These are phyloP conservation scores for Colletotrichum sp. DNA, from an alignment of 2,329 filamentous ascomycete genomes.

Conservation along the genomic window DNA sequence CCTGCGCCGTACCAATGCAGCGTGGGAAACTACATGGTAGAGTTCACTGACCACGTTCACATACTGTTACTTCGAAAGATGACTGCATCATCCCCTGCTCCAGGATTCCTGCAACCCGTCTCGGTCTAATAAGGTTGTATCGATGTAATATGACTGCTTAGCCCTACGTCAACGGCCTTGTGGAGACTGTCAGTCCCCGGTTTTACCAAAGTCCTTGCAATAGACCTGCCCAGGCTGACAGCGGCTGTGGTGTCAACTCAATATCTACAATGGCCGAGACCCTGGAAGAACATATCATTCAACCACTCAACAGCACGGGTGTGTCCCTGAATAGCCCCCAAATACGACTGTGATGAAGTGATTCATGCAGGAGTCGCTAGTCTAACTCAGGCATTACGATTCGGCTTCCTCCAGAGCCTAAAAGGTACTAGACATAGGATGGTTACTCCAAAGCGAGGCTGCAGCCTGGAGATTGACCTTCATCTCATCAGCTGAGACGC, in stretches of 20 bases:
- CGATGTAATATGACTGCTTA: background rate
- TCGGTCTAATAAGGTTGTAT: background rate
- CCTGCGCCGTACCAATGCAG: background rate
- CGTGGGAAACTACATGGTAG: no score
- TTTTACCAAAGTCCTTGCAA: no score
- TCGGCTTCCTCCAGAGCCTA: background rate
- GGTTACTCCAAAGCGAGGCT: background rate
- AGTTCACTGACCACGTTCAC: no score
- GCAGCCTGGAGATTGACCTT: background rate
- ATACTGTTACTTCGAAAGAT: background rate
- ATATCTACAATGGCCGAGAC: background rate
- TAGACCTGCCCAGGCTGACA: no score
- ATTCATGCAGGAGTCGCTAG: background rate
- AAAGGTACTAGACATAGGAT: background rate
- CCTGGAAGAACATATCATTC: no score
- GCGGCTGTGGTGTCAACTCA: background rate
- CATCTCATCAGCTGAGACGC: background rate
- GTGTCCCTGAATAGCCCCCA: background rate
- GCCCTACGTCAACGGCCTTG: background rate
- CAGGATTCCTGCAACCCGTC: background rate
- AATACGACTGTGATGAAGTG: background rate
- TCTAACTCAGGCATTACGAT: background rate
- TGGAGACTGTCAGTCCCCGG: no score
- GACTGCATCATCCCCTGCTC: background rate
- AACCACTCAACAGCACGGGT: background rate